Base-by-base conservation (phyloP, 257 asterid species). In the Ophiorrhiza pumila region DNA sequence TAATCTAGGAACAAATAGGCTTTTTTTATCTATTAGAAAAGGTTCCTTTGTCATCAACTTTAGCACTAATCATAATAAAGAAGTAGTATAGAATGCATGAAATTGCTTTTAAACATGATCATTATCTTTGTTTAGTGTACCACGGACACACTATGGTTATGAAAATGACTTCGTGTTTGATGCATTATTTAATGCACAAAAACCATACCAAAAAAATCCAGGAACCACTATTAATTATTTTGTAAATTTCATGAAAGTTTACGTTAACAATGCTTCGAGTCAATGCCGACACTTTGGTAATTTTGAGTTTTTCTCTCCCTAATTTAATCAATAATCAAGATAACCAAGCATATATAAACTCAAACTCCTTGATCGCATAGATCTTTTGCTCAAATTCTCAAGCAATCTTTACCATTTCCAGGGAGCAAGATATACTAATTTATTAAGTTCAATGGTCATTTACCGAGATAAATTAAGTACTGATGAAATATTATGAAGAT, bases 241-340 rank as follows among this genome's bases (percentile, higher is more conserved):
- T 67, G 57, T 17, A 29, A 68, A 49, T 18, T 68, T 49, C 47
- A 11, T 12, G 13, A 68, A n/a, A 59, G 23, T 37, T 69, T 42
- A 13, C 60, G 41, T 34, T 23, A 34, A 37, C 56, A 42, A 63
- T 41, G 69, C 71, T 68, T 47, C 45, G 63, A 52, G 47, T 50
- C 74, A 60, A 68, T 83, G 87, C 84, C 83, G 84, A 87, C 82
- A 80, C 68, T 56, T 25, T 35, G 29, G 39, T 17, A 55, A 52
- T 9, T 49, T 50, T 34, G 32, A 49, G 32, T 8, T 39, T 27
- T n/a, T 2, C 23, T 27, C 53, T 70, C 65, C 65, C 12, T 18
- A 55, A 15, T n/a, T 69, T 29, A 42, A 29, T 39, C 49, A 61
- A 37, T 27, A 17, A 55, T 70, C 35, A 70, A 55, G 41, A 70